Evolutionary conservation across 2,329 filamentous ascomycete species (phyloP).

Genomic region (Trematosphaeria pertusa): DNA sequence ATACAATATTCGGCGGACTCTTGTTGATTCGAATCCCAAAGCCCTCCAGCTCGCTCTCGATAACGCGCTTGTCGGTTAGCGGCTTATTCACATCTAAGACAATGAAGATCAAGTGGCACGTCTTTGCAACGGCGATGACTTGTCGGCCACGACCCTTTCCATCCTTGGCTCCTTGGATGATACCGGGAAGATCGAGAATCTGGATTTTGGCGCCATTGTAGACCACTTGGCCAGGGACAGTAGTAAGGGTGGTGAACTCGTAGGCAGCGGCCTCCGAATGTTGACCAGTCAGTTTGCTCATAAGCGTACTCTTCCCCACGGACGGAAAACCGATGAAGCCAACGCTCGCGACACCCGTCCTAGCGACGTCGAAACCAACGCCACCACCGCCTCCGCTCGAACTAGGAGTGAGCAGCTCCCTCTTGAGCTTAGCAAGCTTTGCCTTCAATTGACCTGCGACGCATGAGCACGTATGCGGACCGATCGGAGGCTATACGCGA

Average conservation of each 20-base stretch:
- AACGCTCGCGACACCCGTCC: conserved; percentile 95
- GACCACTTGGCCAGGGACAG: conserved; percentile 91
- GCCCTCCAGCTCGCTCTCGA: conserved; percentile 92
- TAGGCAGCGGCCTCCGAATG: conserved; percentile 97
- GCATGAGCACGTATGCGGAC: conserved; percentile 29
- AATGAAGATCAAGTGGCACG: conserved; percentile 98
- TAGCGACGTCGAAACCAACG: conserved; percentile 93
- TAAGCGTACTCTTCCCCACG: conserved; percentile 96
- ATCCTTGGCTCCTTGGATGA: conserved; percentile 98
- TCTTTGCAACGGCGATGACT: conserved; percentile 98
- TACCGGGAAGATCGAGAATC: conserved; percentile 97
- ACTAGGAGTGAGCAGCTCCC: conserved; percentile 87
- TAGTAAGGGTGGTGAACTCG: conserved; percentile 98
- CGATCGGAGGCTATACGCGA: not conserved
- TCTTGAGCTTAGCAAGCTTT: conserved; percentile 96
- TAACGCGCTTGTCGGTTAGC: conserved; percentile 93
- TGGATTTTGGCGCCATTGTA: conserved; percentile 98
- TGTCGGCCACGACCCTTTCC: conserved; percentile 96
- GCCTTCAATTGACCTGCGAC: conserved; percentile 82
- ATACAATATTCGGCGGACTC: conserved; percentile 95
- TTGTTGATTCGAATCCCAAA: conserved; percentile 99
- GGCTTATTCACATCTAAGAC: conserved; percentile 99
- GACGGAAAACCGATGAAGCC: conserved; percentile 99
- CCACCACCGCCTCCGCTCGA: conserved; percentile 82
- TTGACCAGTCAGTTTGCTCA: conserved; percentile 92